These are phyloP conservation scores for Thinopyrum elongatum DNA, from an alignment of 176 grass and related monocot genomes.

Conservation along the genomic window DNA sequence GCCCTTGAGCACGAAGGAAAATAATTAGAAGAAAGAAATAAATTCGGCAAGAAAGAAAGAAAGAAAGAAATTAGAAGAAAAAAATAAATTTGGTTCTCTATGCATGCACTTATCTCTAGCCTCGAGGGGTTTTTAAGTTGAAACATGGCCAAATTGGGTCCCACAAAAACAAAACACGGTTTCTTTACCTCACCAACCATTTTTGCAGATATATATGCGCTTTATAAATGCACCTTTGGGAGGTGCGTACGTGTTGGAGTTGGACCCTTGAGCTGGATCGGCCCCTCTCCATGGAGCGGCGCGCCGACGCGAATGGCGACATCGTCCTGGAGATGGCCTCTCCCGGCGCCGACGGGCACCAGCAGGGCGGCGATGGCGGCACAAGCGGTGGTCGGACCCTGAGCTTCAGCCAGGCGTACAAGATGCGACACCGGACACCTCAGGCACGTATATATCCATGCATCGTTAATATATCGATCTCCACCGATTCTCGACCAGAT, in stretches of 20 bases:
- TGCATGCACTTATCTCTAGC: too few species aligned
- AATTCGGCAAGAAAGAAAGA: too few species aligned
- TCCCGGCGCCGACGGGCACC: background rate
- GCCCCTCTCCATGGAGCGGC: background rate
- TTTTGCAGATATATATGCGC: too few species aligned
- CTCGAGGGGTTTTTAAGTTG: too few species aligned
- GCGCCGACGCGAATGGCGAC: background rate
- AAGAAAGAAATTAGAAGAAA: too few species aligned
- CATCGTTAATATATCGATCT: too few species aligned
- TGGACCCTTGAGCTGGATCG: background rate
- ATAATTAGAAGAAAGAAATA: too few species aligned
- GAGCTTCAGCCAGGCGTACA: conserved; percentile 49
- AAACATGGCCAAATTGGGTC: too few species aligned
- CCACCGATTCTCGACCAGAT: background rate
- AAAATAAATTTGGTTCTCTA: too few species aligned
- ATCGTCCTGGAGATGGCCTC: conserved; percentile 4
- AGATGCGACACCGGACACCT: conserved; percentile 32
- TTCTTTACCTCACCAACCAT: background rate
- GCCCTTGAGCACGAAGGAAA: too few species aligned
- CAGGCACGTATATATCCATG: conserved; percentile 5
- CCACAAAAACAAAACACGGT: background rate
- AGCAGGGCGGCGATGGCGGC: background rate
- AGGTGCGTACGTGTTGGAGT: background rate
- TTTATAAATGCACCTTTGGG: too few species aligned
- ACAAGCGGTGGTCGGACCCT: background rate